Evolutionary conservation across 306 rosid genomes (phyloP).

Genomic region (Datisca glomerata): DNA sequence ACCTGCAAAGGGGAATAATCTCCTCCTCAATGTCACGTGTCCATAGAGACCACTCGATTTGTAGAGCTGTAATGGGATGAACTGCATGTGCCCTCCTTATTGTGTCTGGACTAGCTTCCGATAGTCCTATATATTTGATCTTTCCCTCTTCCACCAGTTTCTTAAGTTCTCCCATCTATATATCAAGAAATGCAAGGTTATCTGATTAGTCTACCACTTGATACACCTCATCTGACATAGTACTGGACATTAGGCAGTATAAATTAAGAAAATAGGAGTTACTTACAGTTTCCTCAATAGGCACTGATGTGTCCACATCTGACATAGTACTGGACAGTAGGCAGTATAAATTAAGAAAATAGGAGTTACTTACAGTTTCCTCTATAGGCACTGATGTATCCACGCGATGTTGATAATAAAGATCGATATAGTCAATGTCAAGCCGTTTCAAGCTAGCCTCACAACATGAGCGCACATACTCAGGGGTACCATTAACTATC

Average conservation of each 20-base stretch:
- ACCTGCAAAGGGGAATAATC: constrained; percentile 62
- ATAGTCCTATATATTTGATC: constrained; percentile 51
- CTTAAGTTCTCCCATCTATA: constrained; percentile 51
- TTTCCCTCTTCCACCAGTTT: constrained; percentile 58
- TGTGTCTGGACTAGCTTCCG: constrained; percentile 57
- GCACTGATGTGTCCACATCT: constrained; percentile 59
- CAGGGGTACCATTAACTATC: constrained; percentile 47
- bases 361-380: constrained; percentile 50
- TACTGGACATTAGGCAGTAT: too few relatives aligned
- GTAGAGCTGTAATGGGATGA: constrained; percentile 70
- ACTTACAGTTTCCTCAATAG: constrained; percentile 70
- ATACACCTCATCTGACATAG: too few relatives aligned
- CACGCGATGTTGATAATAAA: constrained; percentile 61
- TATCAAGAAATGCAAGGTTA: too few relatives aligned
- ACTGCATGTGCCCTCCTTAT: constrained; percentile 67
- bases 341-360: too few relatives aligned
- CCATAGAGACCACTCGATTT: constrained; percentile 75
- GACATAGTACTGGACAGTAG: too few relatives aligned
- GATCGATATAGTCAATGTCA: constrained; percentile 52
- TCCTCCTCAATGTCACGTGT: constrained; percentile 67
- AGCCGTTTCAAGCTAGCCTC: constrained; percentile 63
- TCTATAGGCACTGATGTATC: constrained; percentile 71
- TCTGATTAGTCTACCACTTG: too few relatives aligned
- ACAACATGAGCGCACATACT: constrained; percentile 54
- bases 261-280: too few relatives aligned